A percentile compares a stretch with the other conserved stretches of the same genome.
These are phyloP conservation scores for Paecilomyces fulvus DNA, from an alignment of 2,329 filamentous ascomycete genomes.

Conservation along the genomic window DNA sequence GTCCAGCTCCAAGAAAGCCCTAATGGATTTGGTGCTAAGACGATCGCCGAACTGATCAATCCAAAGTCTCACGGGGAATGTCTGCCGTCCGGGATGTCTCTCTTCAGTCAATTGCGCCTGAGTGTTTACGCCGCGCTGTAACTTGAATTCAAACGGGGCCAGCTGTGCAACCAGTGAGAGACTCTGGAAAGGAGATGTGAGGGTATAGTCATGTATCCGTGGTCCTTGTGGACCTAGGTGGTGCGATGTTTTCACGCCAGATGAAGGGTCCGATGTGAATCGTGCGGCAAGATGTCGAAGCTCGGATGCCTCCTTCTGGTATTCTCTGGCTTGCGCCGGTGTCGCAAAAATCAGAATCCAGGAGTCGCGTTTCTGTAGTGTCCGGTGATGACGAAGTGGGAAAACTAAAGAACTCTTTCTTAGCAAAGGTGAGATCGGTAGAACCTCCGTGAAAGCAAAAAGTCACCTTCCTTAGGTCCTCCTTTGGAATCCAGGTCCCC, in stretches of 20 bases:
- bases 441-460: background rate
- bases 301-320: conserved; percentile 8
- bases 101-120: conserved; percentile 5
- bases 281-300: conserved; percentile 8
- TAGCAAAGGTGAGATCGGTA: background rate
- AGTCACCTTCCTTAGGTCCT: conserved; percentile 11
- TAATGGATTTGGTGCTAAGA: conserved; percentile 4
- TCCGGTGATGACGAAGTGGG: conserved; percentile 9
- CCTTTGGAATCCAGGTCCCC: conserved; percentile 6
- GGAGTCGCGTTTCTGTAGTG: conserved; percentile 8
- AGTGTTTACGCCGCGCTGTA: conserved; percentile 8
- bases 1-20: conserved; percentile 9
- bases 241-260: background rate
- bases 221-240: background rate
- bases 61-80: conserved; percentile 11
- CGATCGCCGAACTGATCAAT: conserved; percentile 3
- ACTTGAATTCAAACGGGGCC: conserved; percentile 8
- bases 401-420: conserved; percentile 8
- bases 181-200: conserved; percentile 9
- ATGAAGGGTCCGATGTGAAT: conserved; percentile 2
- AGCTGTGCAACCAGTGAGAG: conserved; percentile 8
- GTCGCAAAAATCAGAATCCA: conserved; percentile 14
- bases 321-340: conserved; percentile 12
- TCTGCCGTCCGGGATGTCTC: background rate
- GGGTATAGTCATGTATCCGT: conserved; percentile 10